These are phyloP conservation scores for Vitis hybrid DNA, from an alignment of 177 flowering plant genomes.

Conservation along the genomic window DNA sequence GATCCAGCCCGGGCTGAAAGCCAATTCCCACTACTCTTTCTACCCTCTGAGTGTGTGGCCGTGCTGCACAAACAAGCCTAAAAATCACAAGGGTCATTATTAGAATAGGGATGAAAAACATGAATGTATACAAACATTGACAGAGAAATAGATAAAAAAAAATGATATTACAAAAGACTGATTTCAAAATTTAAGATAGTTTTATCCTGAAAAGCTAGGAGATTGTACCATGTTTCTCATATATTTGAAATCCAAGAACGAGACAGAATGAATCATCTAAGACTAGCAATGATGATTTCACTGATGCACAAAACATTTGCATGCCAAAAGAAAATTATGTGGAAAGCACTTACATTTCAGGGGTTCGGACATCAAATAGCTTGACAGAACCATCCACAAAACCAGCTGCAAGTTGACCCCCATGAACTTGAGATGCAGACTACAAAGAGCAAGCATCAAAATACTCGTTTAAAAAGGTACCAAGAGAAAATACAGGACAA, in stretches of 20 bases:
- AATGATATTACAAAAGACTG: too few relatives aligned
- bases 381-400: slow-evolving; percentile 85
- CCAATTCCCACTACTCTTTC: slow-evolving; percentile 87
- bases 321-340: background rate
- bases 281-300: background rate
- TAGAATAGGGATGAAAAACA: background rate
- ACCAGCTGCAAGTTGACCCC: slow-evolving; percentile 88
- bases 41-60: slow-evolving; percentile 63
- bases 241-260: too few relatives aligned
- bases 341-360: slow-evolving; percentile 64
- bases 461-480: background rate
- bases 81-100: background rate
- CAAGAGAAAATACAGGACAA: background rate
- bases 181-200: too few relatives aligned
- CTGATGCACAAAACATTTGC: background rate
- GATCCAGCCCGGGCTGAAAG: slow-evolving; percentile 94
- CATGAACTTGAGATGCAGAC: slow-evolving; percentile 97
- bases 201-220: too few relatives aligned
- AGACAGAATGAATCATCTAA: background rate
- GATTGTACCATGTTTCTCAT: too few relatives aligned
- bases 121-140: too few relatives aligned
- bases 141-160: too few relatives aligned
- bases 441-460: slow-evolving; percentile 23
- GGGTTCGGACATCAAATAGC: slow-evolving; percentile 80
- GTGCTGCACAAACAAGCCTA: slow-evolving; percentile 72